Base-by-base conservation (phyloP, 2,329 filamentous ascomycete species). In the Beauveria australis region DNA sequence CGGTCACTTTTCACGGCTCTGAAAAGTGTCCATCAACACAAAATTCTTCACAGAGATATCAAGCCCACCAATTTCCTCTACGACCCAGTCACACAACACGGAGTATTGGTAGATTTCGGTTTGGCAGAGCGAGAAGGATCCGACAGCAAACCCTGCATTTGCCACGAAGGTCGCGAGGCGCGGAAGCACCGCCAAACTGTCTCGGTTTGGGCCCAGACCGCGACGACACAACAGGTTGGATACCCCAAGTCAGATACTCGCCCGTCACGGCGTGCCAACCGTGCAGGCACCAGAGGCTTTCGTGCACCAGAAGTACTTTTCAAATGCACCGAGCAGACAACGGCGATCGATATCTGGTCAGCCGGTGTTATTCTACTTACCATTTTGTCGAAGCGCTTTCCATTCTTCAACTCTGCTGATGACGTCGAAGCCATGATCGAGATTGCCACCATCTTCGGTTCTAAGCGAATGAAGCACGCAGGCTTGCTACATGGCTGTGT, bases 11-110 rank as follows among this genome's bases (percentile, higher is more conserved):
- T 99, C 71, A 89, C 87, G 1, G 94, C 92, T 0, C 80, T 99
- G 12, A 81, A 83, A 52, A 88, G 89, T 46, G 92, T 97, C 5
- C 94, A 99, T 73, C 81, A 84, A 6, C 85, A 90, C 69, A 82
- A 84, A 46, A 97, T 99, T 62, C 83, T 99, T 22, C 94, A 99
- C 71, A 87, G 92, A 64, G 92, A 97, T 70, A 96, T 97, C 71
- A 97, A 97, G 71, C 94, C 94, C 6, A 99, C 95, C 24, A 97
- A 97, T 71, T 97, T 97, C 68, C 82, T 97, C 44, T 97, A 97
- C 75, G 91, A 96, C 65, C 90, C 91, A 0, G 78, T 85, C 12
- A 85, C 87, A 48, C 85, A 87, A 67, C 87, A 90, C 60, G 94
- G 94, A 46, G 93, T 99, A 2, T 82, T 99, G 0, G 94, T 99